These are phyloP conservation scores for Nepenthes alata DNA, from an alignment of 179 eudicot species.

Conservation along the genomic window DNA sequence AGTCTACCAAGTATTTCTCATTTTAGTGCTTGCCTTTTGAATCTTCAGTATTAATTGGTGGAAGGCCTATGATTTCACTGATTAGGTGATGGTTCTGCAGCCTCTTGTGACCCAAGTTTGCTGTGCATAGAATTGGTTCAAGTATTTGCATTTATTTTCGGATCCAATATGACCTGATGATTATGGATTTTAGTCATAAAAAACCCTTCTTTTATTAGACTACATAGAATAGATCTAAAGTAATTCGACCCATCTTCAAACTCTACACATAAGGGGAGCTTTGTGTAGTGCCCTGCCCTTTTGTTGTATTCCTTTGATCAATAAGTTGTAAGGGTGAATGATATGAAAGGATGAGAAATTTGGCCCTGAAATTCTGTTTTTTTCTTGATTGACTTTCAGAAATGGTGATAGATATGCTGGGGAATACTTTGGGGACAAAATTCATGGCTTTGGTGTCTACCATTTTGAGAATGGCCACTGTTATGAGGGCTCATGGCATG, in stretches of 20 bases:
- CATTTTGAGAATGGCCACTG: constrained; percentile 73
- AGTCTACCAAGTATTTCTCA: too few species aligned
- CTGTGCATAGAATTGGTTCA: too few species aligned
- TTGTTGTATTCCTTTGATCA: background rate
- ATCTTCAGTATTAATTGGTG: too few species aligned
- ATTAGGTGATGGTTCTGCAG: too few species aligned
- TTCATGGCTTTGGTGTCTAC: constrained; percentile 81
- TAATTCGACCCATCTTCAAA: too few species aligned
- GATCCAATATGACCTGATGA: background rate
- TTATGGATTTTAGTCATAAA: too few species aligned
- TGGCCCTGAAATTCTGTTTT: background rate
- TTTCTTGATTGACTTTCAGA: background rate
- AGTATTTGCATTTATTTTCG: too few species aligned
- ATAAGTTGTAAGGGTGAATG: background rate
- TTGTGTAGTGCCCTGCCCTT: background rate
- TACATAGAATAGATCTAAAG: background rate
- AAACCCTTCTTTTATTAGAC: background rate
- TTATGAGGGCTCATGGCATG: constrained; percentile 91
- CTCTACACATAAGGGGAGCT: background rate
- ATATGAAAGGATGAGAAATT: background rate
- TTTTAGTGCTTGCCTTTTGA: too few species aligned
- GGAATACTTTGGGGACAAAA: constrained; percentile 41
- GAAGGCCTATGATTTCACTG: too few species aligned
- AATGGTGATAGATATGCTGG: constrained; percentile 2
- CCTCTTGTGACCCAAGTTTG: too few species aligned